Conservation (phyloP, 2,329 filamentous ascomycete genomes). For the Akanthomyces uredinophilus region DNA sequence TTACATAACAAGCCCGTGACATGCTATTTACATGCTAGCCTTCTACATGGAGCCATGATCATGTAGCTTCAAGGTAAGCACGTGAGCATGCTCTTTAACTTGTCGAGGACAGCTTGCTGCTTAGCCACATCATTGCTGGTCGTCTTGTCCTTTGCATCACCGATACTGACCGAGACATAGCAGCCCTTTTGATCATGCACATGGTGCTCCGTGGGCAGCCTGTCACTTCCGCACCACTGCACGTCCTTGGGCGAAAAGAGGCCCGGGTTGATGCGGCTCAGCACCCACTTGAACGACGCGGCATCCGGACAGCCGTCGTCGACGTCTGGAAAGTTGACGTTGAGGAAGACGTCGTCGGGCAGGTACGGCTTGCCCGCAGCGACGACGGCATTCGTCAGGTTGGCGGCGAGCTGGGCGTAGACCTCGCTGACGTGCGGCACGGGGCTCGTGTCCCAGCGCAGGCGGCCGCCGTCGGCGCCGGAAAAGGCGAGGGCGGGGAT, state of each 20-base stretch:
- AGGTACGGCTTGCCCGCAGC: conserved; percentile 57
- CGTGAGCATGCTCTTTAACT: conserved; percentile 27
- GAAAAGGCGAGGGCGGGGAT: conserved; percentile 67
- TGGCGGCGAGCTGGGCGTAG: conserved; percentile 60
- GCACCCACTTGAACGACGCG: conserved; percentile 56
- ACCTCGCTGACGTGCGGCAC: conserved; percentile 48
- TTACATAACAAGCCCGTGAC: not conserved
- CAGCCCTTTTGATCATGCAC: conserved; percentile 51
- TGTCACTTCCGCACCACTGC: conserved; percentile 47
- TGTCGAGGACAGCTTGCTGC: conserved; percentile 28
- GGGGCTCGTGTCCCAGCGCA: conserved; percentile 50
- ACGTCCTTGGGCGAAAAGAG: conserved; percentile 51
- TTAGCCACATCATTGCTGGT: conserved; percentile 34
- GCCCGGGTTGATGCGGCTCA: conserved; percentile 56
- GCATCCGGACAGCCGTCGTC: conserved; percentile 44
- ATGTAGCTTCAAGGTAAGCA: conserved; percentile 20
- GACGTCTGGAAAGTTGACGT: conserved; percentile 63
- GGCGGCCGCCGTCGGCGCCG: conserved; percentile 44
- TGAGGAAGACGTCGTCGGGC: conserved; percentile 55
- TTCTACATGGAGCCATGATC: not conserved
- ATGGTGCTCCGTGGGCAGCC: conserved; percentile 54
- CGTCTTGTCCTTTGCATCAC: conserved; percentile 54
- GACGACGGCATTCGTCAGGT: conserved; percentile 51
- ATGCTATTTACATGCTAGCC: not conserved
- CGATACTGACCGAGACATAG: conserved; percentile 59